Evolutionary conservation across 257 asterid genomes (phyloP).

Genomic region (Solanum lignicaule): DNA sequence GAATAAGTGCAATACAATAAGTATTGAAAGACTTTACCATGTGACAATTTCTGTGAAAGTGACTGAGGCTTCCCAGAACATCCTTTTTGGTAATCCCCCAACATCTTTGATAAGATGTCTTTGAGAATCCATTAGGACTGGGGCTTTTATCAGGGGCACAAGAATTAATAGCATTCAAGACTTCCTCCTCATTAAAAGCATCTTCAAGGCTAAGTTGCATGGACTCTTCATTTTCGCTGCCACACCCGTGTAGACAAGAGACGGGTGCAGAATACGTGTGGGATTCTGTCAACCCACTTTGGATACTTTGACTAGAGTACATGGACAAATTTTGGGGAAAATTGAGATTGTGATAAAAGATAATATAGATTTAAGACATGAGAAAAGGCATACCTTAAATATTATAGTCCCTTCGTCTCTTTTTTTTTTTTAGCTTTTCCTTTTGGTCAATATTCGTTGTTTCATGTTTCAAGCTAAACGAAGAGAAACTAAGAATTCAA

Average conservation of each 20-base stretch:
- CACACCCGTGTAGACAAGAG: neutral
- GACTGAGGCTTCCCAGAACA: neutral
- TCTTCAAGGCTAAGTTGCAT: neutral
- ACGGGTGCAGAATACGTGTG: neutral
- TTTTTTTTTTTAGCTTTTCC: neutral
- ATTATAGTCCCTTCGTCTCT: neutral
- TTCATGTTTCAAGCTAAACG: no score
- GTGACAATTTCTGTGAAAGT: neutral
- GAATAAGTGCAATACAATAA: neutral
- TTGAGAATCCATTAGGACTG: neutral
- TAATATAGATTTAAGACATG: neutral
- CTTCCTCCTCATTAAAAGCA: neutral
- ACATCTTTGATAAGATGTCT: neutral
- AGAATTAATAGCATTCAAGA: neutral
- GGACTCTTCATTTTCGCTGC: neutral
- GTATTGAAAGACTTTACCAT: neutral
- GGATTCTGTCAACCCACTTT: neutral
- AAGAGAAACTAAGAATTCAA: no score
- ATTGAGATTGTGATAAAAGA: neutral
- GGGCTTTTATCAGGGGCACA: neutral
- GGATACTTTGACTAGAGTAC: neutral
- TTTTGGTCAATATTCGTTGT: no score
- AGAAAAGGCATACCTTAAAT: neutral
- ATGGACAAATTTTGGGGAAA: neutral
- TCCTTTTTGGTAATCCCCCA: neutral